These are phyloP conservation scores for Hyaloscypha hepaticicola DNA, from an alignment of 495 filamentous ascomycete genomes.

Conservation along the genomic window DNA sequence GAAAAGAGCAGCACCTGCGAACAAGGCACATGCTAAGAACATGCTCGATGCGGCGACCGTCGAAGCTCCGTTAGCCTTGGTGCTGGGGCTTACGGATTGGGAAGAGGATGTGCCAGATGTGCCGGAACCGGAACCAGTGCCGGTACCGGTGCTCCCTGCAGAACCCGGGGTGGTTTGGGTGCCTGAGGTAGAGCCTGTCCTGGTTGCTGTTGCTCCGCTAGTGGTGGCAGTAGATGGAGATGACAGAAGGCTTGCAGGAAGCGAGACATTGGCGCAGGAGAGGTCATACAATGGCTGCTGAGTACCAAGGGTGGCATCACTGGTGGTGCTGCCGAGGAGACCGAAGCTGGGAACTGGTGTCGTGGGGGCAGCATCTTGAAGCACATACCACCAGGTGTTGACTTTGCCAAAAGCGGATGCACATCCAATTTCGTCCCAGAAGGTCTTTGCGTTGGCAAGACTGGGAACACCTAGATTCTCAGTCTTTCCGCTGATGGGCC, in stretches of 20 bases:
- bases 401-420: constrained; percentile 59
- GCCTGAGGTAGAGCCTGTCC: not conserved
- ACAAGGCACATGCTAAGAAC: constrained; percentile 7
- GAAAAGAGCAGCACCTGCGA: constrained; percentile 4
- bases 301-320: constrained; percentile 31
- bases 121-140: not conserved
- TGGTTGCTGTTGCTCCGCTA: not conserved
- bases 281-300: constrained; percentile 59
- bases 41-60: not conserved
- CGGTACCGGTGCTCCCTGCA: not conserved
- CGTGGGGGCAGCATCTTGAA: constrained; percentile 59
- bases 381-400: constrained; percentile 75
- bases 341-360: constrained; percentile 71
- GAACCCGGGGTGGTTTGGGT: not conserved
- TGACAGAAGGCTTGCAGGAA: constrained; percentile 2
- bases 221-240: not conserved
- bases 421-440: constrained; percentile 78
- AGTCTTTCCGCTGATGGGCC: constrained; percentile 66
- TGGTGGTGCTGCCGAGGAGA: constrained; percentile 31
- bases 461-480: constrained; percentile 61
- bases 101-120: not conserved
- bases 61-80: not conserved
- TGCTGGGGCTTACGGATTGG: not conserved
- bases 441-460: constrained; percentile 65
- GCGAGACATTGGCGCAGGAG: constrained; percentile 41